These are phyloP conservation scores for Umbelopsis vinacea DNA, from an alignment of 192 early-diverging fungal species.

Conservation along the genomic window DNA sequence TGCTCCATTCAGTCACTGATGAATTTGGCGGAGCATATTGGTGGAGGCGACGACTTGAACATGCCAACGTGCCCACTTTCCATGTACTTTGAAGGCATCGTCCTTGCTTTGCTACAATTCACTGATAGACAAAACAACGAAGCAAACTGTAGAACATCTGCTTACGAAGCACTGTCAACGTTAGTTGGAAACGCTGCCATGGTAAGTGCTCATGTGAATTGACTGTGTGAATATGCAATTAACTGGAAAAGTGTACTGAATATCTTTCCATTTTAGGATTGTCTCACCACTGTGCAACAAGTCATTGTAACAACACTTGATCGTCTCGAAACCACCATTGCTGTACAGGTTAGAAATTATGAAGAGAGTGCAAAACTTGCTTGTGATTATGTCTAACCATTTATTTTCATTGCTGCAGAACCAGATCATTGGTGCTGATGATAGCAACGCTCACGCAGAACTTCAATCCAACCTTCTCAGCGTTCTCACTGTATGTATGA, in stretches of 20 bases:
- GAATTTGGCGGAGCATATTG: constrained; percentile 87
- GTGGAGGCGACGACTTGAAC: constrained; percentile 56
- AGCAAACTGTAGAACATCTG: constrained; percentile 86
- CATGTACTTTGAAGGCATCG: constrained; percentile 82
- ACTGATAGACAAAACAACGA: constrained; percentile 76
- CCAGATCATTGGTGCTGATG: constrained; percentile 84
- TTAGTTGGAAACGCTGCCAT: constrained; percentile 71
- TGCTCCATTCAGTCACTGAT: constrained; percentile 71
- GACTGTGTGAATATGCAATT: too few relatives aligned
- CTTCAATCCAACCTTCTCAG: constrained; percentile 92
- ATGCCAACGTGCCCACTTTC: constrained; percentile 75
- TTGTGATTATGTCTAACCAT: neutral
- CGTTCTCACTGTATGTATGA: constrained; percentile 72
- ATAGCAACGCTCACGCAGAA: constrained; percentile 80
- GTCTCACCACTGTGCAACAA: constrained; percentile 72
- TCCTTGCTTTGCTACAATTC: constrained; percentile 75
- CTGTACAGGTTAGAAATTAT: neutral
- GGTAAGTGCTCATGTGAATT: neutral
- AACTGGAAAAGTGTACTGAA: too few relatives aligned
- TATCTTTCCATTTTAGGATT: constrained; percentile 58
- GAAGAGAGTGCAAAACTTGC: neutral
- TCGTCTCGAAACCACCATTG: constrained; percentile 77
- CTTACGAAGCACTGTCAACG: constrained; percentile 92
- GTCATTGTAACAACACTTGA: constrained; percentile 78
- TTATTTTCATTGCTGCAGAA: constrained; percentile 46